phyloP scores from a whole-genome alignment of 805 yeast genomes.

The Sugiyamaella chiloensis region DNA sequence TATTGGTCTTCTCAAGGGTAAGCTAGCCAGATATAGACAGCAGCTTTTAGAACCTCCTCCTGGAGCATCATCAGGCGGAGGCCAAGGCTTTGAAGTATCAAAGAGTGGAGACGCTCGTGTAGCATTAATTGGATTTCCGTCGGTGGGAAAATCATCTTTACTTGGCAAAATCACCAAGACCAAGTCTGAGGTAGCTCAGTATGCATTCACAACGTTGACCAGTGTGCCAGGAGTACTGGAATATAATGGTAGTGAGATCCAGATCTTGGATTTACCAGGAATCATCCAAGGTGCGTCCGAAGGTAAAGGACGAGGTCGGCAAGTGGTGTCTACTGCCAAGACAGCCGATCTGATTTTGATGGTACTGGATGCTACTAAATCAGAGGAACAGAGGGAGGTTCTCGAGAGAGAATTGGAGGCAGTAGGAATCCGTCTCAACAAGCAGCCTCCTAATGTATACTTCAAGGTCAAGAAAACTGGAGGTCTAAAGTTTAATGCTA shows the following conservation, averaged over 20 bases:
- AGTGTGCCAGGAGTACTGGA: constrained; percentile 95
- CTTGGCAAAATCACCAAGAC: constrained; percentile 88
- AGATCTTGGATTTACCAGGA: constrained; percentile 96
- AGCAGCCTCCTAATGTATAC: constrained; percentile 72
- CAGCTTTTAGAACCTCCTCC: constrained; percentile 89
- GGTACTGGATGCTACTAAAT: constrained; percentile 95
- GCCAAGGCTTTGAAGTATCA: constrained; percentile 89
- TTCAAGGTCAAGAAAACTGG: constrained; percentile 82
- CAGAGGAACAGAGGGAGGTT: constrained; percentile 81
- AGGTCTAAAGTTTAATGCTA: constrained; percentile 80
- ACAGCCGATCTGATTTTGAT: constrained; percentile 90
- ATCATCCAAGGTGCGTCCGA: constrained; percentile 94
- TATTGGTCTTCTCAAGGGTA: constrained; percentile 89
- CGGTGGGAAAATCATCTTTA: constrained; percentile 94
- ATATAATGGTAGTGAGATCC: constrained; percentile 95
- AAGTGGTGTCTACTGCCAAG: constrained; percentile 93
- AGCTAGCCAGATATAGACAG: constrained; percentile 86
- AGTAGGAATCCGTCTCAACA: constrained; percentile 88
- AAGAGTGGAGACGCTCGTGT: constrained; percentile 97
- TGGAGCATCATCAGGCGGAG: constrained; percentile 63
- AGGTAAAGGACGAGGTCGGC: constrained; percentile 97
- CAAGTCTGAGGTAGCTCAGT: constrained; percentile 90
- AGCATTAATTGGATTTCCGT: constrained; percentile 93
- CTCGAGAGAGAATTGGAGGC: constrained; percentile 87
- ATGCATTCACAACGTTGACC: constrained; percentile 93